Evolutionary conservation across 2,329 filamentous ascomycete genomes (phyloP), one percentile per base, ranked within the genome.

Genomic region (Zopfia rhizophila): DNA sequence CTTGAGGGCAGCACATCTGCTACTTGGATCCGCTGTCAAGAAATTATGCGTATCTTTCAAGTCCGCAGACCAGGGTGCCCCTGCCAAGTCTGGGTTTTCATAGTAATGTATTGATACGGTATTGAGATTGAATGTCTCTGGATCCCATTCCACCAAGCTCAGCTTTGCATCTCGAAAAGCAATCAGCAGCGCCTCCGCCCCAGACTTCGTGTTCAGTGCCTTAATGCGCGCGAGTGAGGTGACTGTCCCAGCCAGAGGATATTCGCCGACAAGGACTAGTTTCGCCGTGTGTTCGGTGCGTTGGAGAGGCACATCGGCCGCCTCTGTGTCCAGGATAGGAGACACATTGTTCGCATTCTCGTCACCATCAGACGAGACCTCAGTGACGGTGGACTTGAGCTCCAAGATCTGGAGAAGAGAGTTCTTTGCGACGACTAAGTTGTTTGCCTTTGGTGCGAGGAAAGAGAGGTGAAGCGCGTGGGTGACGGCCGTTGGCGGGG

Each of bases 81-180:
- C 86, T 56, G 88, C 85, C 51, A 93, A 78, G 67, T 96, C 92
- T 66, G 97, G 92, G 69, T 94, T 90, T 72, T 99, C 94, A 75
- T 97, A 99, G 79, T 92, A 97, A 76, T 99, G 94, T 63, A 99
- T 93, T 38, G 93, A 97, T 53, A 94, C 84, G 40, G 93, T 97
- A 60, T 88, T 86, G 60, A 97, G 86, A 38, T 84, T 83, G 72
- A 89, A 82, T 57, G 84, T 85, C 68, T 88, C 85, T 7, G 90
- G 86, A 68, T 97, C 90, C 94, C 94, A 99, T 75, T 97, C 90
- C 44, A 96, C 81, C 70, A 99, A 79, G 72, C 90, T 95, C 66
- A 97, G 82, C 75, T 96, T 96, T 29, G 94, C 94, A 74, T 96
- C 91, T 65, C 89, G 88, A 73, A 93, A 89, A 0, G 91, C 88